Evolutionary conservation across 2,329 filamentous ascomycete species (phyloP), one percentile per base, ranked within the genome.

Genomic region (Botrytis tulipae): DNA sequence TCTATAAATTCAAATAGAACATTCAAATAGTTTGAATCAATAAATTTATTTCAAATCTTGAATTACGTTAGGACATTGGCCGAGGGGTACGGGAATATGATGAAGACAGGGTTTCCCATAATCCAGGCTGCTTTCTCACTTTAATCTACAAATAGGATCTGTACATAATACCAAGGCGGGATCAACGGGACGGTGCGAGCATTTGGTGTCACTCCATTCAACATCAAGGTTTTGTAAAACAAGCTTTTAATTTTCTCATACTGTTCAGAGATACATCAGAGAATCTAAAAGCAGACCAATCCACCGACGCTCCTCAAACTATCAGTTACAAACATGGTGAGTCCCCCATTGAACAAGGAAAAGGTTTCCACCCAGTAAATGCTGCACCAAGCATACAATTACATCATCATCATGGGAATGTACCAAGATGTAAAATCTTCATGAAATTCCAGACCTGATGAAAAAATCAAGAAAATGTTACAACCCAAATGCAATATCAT

Each of bases 291-390:
- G 75, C 72, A 42, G 73, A 75, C 74, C 74, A 77, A 70, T 69
- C 74, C 75, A 71, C 63, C 48, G 76, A 76, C 77, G 73, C 76
- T 72, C 46, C 37, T 29, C 59, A 46, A 76, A 74, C 76, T 80
- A 80, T 80, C 77, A 76, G 73, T 79, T 80, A 80, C 78, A 80
- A 61, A 72, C 71, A 73, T 76, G 75, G 76, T 72, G 16, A 32
- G 3, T 22, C 71, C 20, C 67, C 48, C 46, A 22, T 46, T 66
- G 20, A 70, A 69, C 32, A 32, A 61, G 73, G 63, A 69, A 73
- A 72, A 75, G 2, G 10, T 32, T 69, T 69, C 75, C 73, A 74
- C 76, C 77, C 75, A 75, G 67, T 76, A 70, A 71, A 71, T 71
- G 60, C 60, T 76, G 71, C 73, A 76, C 66, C 61, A 76, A 74